A percentile compares a stretch with the other conserved stretches of the same genome.
These are phyloP conservation scores for Decorospora gaudefroyi DNA, from an alignment of 2,329 filamentous ascomycete genomes.

Conservation along the genomic window DNA sequence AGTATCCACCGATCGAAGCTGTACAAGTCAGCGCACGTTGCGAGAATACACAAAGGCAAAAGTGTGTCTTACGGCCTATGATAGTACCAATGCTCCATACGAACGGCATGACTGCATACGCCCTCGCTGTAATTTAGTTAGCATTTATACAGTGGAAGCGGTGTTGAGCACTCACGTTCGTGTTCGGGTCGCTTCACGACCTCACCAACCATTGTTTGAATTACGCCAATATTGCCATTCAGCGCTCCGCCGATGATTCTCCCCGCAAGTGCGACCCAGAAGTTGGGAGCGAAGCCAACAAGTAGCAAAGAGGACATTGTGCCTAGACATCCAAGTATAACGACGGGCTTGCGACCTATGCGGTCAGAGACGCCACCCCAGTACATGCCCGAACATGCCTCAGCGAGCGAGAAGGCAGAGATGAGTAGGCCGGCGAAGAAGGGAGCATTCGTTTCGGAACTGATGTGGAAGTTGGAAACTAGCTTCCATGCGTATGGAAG, in stretches of 20 bases:
- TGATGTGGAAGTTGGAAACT: conserved; percentile 45
- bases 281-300: conserved; percentile 80
- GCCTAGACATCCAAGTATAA: conserved; percentile 63
- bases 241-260: conserved; percentile 78
- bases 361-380: conserved; percentile 49
- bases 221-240: conserved; percentile 79
- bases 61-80: conserved; percentile 61
- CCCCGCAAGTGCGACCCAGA: conserved; percentile 80
- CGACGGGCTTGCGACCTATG: conserved; percentile 49
- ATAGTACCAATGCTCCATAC: conserved; percentile 86
- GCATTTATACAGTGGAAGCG: conserved; percentile 50
- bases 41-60: background rate
- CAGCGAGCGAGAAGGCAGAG: conserved; percentile 86
- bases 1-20: conserved; percentile 81
- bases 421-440: conserved; percentile 88
- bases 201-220: conserved; percentile 90
- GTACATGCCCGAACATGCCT: conserved; percentile 79
- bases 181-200: conserved; percentile 81
- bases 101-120: conserved; percentile 91
- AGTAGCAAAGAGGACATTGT: conserved; percentile 82
- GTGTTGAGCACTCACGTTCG: conserved; percentile 67
- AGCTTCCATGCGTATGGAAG: conserved; percentile 71
- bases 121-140: conserved; percentile 73
- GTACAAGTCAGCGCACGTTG: conserved; percentile 27
- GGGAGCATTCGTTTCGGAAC: conserved; percentile 59